Evolutionary conservation across 345 rosid genomes (phyloP), one percentile per base, ranked within the genome.

Genomic region (Brassica nigra): DNA sequence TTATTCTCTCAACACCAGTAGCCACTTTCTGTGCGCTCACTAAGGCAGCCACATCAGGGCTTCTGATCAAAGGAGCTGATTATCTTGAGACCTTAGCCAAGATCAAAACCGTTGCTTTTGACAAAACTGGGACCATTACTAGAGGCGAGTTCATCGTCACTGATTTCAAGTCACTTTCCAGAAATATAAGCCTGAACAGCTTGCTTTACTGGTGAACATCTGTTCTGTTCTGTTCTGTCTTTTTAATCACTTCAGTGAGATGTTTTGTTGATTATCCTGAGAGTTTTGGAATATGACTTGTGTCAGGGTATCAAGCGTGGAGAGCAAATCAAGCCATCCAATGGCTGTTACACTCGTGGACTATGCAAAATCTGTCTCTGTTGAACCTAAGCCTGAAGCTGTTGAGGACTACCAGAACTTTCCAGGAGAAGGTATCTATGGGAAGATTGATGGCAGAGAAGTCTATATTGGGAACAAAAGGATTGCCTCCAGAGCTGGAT

Each of bases 271-370:
- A 18, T 18, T 18, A 18, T 18, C 18, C 18, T 18, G 62, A 66
- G 10, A 6, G 3, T 49, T 34, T 8, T 31, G 34, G 6, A 15
- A 68, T n/a, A 3, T 52, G 49, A 64, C 16, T 63, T 75, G 0
- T 73, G 4, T 49, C 54, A 93, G 98, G 98, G 96, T 91, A 47
- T 89, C 99, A 73, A 91, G 99, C 87, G 81, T 86, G 18, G 98
- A 95, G 85, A 88, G 93, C 64, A 93, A 93, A 75, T 93, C 99
- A 10, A 88, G 95, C 70, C 99, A 95, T 87, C 99, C 98, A 36
- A 87, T 93, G 94, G 97, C 98, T 42, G 78, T 86, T 57, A 81
- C 97, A 29, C 84, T 95, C 52, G 89, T 93, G 34, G 92, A 85
- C 20, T 85, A 89, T 76, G 99, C 84, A 18, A 86, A 83, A 81